These are phyloP conservation scores for Magnolia officinalis DNA, from an alignment of 164 flowering plant genomes.

Conservation along the genomic window DNA sequence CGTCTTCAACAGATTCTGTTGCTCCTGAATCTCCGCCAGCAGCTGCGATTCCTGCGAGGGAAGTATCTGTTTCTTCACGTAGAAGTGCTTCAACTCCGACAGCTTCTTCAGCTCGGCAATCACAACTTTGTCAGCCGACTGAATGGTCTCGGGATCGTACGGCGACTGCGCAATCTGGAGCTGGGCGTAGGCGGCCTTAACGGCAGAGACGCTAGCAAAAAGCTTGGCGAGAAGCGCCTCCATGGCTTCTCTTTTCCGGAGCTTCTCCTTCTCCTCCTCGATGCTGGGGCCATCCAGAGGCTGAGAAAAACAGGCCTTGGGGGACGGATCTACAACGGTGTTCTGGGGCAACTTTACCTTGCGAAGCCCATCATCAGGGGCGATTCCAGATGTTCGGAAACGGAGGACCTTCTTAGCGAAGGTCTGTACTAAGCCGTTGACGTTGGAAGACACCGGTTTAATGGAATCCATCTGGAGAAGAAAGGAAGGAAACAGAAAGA, in stretches of 20 bases:
- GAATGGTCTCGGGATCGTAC: conserved; percentile 60
- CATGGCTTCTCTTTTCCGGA: conserved; percentile 37
- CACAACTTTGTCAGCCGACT: conserved; percentile 60
- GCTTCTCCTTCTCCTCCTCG: conserved; percentile 25
- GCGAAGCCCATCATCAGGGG: conserved; percentile 39
- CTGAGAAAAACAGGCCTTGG: conserved; percentile 5
- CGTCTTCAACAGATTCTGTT: conserved; percentile 64
- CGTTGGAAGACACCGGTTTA: conserved; percentile 29
- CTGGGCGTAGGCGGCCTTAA: conserved; percentile 95
- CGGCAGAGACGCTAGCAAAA: conserved; percentile 65
- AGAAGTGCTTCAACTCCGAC: conserved; percentile 67
- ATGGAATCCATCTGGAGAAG: conserved; percentile 57
- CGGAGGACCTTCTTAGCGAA: conserved; percentile 70
- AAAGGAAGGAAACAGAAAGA: not conserved
- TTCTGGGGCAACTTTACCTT: conserved; percentile 29
- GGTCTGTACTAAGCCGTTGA: conserved; percentile 46
- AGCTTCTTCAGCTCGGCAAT: conserved; percentile 56
- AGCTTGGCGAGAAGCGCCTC: conserved; percentile 75
- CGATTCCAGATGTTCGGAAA: conserved; percentile 42
- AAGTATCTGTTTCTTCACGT: conserved; percentile 54
- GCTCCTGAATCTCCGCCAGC: conserved; percentile 82
- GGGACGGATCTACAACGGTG: conserved; percentile 8
- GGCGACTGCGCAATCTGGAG: conserved; percentile 84
- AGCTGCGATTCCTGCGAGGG: conserved; percentile 67
- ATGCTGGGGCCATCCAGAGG: not conserved